Conservation (phyloP, 2,329 filamentous ascomycete species). For the Pseudocercospora crystallina region DNA sequence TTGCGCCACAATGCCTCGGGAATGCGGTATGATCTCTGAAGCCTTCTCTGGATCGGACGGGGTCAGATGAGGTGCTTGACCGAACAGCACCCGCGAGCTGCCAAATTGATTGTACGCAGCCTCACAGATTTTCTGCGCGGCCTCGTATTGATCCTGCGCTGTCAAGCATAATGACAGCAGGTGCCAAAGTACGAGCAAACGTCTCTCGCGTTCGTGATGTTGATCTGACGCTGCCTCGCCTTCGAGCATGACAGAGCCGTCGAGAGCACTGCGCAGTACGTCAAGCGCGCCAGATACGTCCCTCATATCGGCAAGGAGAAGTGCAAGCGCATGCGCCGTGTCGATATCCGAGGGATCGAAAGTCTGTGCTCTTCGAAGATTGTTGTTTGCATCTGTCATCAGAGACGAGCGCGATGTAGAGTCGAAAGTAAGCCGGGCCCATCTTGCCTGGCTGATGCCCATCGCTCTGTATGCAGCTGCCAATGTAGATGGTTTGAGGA, state of each 20-base stretch:
- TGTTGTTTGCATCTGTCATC: conserved; percentile 74
- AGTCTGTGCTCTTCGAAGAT: conserved; percentile 59
- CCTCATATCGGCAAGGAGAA: conserved; percentile 85
- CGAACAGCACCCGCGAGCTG: conserved; percentile 68
- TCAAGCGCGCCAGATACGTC: conserved; percentile 80
- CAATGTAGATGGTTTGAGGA: conserved; percentile 61
- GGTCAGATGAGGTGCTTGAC: conserved; percentile 50
- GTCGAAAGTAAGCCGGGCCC: conserved; percentile 80
- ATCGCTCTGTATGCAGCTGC: conserved; percentile 79
- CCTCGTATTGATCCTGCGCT: conserved; percentile 78
- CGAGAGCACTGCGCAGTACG: conserved; percentile 73
- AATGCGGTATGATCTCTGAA: conserved; percentile 9
- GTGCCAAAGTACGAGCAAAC: conserved; percentile 84
- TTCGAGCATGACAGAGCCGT: conserved; percentile 20
- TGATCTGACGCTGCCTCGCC: conserved; percentile 14
- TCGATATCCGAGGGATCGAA: conserved; percentile 60
- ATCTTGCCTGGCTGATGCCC: conserved; percentile 81
- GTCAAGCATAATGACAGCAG: conserved; percentile 82
- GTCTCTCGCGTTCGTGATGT: conserved; percentile 52
- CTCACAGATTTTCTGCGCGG: conserved; percentile 80
- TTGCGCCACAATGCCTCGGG: conserved; percentile 65
- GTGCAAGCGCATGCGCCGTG: conserved; percentile 74
- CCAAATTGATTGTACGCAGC: conserved; percentile 89
- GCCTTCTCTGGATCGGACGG: conserved; percentile 22
- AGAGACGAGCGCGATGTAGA: conserved; percentile 65